Evolutionary conservation across 495 filamentous ascomycete genomes (phyloP).

Genomic region (Hypoxylon cercidicola): DNA sequence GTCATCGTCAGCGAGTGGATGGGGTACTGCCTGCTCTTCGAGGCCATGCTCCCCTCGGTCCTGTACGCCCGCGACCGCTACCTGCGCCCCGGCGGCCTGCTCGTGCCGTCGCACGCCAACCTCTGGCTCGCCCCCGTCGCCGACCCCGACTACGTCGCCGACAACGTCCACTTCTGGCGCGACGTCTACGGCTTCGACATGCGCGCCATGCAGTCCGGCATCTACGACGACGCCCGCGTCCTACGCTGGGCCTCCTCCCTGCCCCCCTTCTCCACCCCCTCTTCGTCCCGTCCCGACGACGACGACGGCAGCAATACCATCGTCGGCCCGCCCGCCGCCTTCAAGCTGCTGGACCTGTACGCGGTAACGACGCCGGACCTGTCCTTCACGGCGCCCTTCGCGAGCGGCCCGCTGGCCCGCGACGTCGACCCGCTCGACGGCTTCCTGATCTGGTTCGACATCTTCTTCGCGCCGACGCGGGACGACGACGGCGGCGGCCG

Average conservation of each 20-base stretch:
- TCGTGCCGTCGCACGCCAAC: slow-evolving; percentile 90
- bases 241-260: slow-evolving; percentile 32
- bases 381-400: slow-evolving; percentile 76
- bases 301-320: slow-evolving; percentile 67
- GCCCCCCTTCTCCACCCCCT: slow-evolving; percentile 3
- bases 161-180: slow-evolving; percentile 95
- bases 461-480: slow-evolving; percentile 69
- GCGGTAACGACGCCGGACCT: slow-evolving; percentile 78
- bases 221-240: slow-evolving; percentile 85
- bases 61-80: slow-evolving; percentile 94
- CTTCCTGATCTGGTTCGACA: slow-evolving; percentile 83
- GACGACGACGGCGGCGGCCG: slow-evolving; percentile 7
- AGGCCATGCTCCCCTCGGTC: slow-evolving; percentile 97
- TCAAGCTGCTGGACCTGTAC: slow-evolving; percentile 83
- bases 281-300: neutral
- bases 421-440: slow-evolving; percentile 74
- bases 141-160: slow-evolving; percentile 88
- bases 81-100: slow-evolving; percentile 82
- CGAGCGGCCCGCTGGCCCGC: slow-evolving; percentile 52
- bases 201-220: slow-evolving; percentile 84
- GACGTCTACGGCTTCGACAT: slow-evolving; percentile 99
- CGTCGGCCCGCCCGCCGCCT: slow-evolving; percentile 78
- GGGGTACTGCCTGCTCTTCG: slow-evolving; percentile 98
- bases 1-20: slow-evolving; percentile 99
- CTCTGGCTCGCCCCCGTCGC: slow-evolving; percentile 90